Conservation (phyloP, 192 early-diverging fungal genomes). For the Diversispora epigaea region DNA sequence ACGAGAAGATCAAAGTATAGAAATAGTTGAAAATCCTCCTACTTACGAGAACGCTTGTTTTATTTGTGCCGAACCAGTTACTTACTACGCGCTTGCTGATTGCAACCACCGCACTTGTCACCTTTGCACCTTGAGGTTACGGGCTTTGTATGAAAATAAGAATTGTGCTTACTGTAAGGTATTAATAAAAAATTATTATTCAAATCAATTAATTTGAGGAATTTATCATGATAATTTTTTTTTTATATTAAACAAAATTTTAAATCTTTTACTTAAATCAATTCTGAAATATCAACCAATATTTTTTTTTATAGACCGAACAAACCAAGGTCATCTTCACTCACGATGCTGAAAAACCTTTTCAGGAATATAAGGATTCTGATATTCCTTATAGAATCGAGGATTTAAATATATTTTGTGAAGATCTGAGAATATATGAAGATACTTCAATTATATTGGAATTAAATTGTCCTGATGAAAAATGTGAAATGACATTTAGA, state of each 20-base stretch:
- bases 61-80: conserved; percentile 86
- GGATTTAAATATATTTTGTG: conserved; percentile 72
- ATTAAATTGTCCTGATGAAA: conserved; percentile 86
- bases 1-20: not conserved
- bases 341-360: conserved; percentile 54
- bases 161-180: conserved; percentile 93
- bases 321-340: conserved; percentile 79
- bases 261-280: conserved; percentile 25
- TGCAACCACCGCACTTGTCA: conserved; percentile 96
- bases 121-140: conserved; percentile 84
- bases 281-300: not conserved
- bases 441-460: conserved; percentile 69
- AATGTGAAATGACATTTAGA: conserved; percentile 70
- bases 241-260: not conserved
- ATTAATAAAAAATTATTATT: not conserved
- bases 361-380: conserved; percentile 50
- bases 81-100: conserved; percentile 77
- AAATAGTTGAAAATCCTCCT: conserved; percentile 37
- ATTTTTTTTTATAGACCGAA: conserved; percentile 58
- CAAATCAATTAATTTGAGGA: too few relatives aligned
- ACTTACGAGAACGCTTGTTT: conserved; percentile 62
- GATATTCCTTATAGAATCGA: conserved; percentile 64
- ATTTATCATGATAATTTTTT: too few relatives aligned
- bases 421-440: conserved; percentile 71
- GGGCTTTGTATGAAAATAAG: conserved; percentile 83